phyloP scores from a whole-genome alignment of 108 stramenopile genomes.

The Cyclotella baltica region DNA sequence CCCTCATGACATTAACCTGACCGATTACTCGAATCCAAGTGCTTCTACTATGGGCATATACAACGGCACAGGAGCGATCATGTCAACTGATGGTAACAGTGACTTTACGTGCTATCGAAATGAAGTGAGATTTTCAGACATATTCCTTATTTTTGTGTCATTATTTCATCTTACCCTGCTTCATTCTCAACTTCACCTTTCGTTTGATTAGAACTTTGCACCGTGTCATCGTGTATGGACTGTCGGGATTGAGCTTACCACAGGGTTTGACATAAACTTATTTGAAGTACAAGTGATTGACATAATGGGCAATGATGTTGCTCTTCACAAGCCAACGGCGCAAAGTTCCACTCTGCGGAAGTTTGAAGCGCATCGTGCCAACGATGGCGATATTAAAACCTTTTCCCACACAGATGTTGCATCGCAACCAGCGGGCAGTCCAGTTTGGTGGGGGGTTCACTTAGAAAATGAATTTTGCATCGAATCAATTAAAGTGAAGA shows the following conservation, averaged over 20 bases:
- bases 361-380: neutral
- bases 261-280: neutral
- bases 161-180: no score
- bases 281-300: neutral
- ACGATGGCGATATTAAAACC: neutral
- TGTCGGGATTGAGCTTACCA: neutral
- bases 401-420: constrained; percentile 2
- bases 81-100: neutral
- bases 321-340: neutral
- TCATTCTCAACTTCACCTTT: no score
- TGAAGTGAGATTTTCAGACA: neutral
- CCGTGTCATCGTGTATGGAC: neutral
- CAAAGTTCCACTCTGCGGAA: neutral
- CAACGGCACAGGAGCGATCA: neutral
- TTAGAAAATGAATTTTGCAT: neutral
- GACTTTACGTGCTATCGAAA: neutral
- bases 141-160: neutral
- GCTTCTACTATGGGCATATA: neutral
- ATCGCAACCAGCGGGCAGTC: neutral
- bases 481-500: neutral
- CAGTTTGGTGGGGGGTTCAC: constrained; percentile 1
- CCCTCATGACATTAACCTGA: neutral
- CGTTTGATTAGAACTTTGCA: neutral
- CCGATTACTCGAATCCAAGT: neutral
- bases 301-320: neutral